Evolutionary conservation across 139 green algal genomes (phyloP), one percentile per base, ranked within the genome.

Genomic region (Tetradesmus obliquus): DNA sequence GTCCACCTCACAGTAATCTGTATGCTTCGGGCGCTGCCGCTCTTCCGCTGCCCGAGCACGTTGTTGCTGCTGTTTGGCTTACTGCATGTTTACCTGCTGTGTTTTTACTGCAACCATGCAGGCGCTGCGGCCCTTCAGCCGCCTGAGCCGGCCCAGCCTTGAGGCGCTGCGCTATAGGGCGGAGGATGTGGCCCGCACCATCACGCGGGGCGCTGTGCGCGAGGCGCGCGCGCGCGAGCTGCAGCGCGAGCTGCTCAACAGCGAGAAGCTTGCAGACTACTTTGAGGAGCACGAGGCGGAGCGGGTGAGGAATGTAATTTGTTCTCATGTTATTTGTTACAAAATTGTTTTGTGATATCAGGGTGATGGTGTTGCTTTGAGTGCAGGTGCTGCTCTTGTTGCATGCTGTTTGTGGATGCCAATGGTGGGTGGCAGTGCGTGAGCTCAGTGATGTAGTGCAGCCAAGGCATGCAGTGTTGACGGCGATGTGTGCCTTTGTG

Each of bases 171-270:
- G 94, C 19, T 99, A 99, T 91, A 93, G 97, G 1, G 97, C 83
- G 0, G 96, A 99, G 90, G 98, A 99, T 58, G 95, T 99, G 45
- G 94, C 95, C 2, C 93, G 96, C 24, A 93, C 88, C 71, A 95
- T 99, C 74, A 99, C 97, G 12, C 93, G 92, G 55, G 92, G 88
- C 2, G 95, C 95, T 13, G 95, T 99, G 57, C 94, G 95, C 72
- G 98, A 99, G 90, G 97, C 97, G 6, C 84, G 97, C 0, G 96
- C 97, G 53, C 97, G 97, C 84, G 98, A 99, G 92, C 93, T 99
- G 19, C 96, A 96, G 88, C 88, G 94, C 55, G 98, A 99, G 96
- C 93, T 99, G 93, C 96, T 99, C 88, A 99, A 99, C 96, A 94
- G 88, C 71, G 85, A 79, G 2, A 91, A 90, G 81, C 91, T 96